phyloP scores from a whole-genome alignment of 805 yeast species.

The Ogataea ganodermae region DNA sequence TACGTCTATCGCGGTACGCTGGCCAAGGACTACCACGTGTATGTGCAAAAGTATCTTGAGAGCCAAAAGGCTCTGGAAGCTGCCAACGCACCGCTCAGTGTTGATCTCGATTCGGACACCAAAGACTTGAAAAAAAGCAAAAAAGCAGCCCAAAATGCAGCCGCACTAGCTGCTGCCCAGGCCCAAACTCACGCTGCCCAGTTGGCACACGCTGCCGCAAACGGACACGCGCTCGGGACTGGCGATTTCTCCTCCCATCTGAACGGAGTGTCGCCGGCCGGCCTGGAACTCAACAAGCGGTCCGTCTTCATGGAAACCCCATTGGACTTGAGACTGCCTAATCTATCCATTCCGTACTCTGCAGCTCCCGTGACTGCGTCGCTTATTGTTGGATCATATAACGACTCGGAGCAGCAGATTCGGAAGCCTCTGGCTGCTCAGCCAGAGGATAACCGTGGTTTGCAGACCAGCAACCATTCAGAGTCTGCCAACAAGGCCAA shows the following conservation, averaged over 20 bases:
- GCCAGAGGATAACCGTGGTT: slow-evolving; percentile 4
- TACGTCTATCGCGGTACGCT: slow-evolving; percentile 80
- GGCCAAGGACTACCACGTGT: slow-evolving; percentile 72
- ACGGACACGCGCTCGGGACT: slow-evolving; percentile 10
- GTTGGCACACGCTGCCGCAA: slow-evolving; percentile 16
- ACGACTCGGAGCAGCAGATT: slow-evolving; percentile 8
- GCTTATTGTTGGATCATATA: slow-evolving; percentile 12
- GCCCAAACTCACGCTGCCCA: slow-evolving; percentile 20
- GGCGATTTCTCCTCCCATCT: slow-evolving; percentile 15
- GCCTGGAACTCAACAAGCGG: slow-evolving; percentile 28
- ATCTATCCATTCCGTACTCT: slow-evolving; percentile 62
- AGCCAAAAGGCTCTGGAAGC: slow-evolving; percentile 41
- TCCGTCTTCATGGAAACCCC: slow-evolving; percentile 36
- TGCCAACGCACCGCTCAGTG: slow-evolving; percentile 15
- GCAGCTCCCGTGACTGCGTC: slow-evolving; percentile 81
- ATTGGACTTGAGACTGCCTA: slow-evolving; percentile 36
- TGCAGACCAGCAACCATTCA: slow-evolving; percentile 11
- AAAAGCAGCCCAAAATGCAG: slow-evolving; percentile 18
- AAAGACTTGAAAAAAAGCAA: slow-evolving; percentile 21
- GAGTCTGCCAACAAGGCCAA: slow-evolving; percentile 5
- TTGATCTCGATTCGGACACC: slow-evolving; percentile 15
- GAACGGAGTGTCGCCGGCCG: slow-evolving; percentile 31
- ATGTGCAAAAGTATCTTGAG: slow-evolving; percentile 67
- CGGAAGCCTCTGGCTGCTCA: slow-evolving; percentile 8
- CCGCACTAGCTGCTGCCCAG: slow-evolving; percentile 19